Percentiles rank a stretch among this genome's conserved stretches.
phyloP scores from a whole-genome alignment of 208 protist species.

The Kentomonas sorsogonicus region DNA sequence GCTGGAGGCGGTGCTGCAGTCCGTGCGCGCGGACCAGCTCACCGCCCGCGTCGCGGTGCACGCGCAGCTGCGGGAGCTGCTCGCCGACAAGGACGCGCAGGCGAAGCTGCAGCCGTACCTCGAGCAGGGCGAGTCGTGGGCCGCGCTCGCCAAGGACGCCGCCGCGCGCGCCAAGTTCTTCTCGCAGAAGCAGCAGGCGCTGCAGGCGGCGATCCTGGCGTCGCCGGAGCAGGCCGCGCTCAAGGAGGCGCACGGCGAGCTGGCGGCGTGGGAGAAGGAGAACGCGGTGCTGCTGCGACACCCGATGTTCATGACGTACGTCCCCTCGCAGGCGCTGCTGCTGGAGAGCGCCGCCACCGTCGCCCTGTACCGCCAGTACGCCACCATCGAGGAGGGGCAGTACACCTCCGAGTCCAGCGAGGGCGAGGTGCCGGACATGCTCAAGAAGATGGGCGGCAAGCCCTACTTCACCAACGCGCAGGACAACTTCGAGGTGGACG shows the following conservation, averaged over 20 bases:
- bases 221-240: slow-evolving; percentile 56
- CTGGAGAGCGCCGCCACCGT: slow-evolving; percentile 77
- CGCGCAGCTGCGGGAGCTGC: slow-evolving; percentile 68
- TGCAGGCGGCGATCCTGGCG: slow-evolving; percentile 56
- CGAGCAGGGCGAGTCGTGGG: slow-evolving; percentile 36
- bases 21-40: slow-evolving; percentile 53
- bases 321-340: slow-evolving; percentile 63
- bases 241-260: slow-evolving; percentile 67
- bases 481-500: slow-evolving; percentile 65
- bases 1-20: slow-evolving; percentile 40
- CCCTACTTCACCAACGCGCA: slow-evolving; percentile 60
- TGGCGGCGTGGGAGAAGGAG: slow-evolving; percentile 71
- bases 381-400: slow-evolving; percentile 60
- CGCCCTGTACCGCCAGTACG: slow-evolving; percentile 81
- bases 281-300: slow-evolving; percentile 79
- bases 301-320: slow-evolving; percentile 84
- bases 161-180: slow-evolving; percentile 75
- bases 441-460: slow-evolving; percentile 63
- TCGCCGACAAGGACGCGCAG: slow-evolving; percentile 52
- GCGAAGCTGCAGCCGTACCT: slow-evolving; percentile 53
- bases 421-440: slow-evolving; percentile 63
- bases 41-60: slow-evolving; percentile 69
- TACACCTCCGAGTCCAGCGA: slow-evolving; percentile 78
- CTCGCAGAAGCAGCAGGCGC: slow-evolving; percentile 56
- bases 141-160: slow-evolving; percentile 37